Percentiles rank a stretch among this genome's conserved stretches.
phyloP scores from a whole-genome alignment of 2,329 filamentous ascomycete genomes.

The Exophiala lecanii-corni region DNA sequence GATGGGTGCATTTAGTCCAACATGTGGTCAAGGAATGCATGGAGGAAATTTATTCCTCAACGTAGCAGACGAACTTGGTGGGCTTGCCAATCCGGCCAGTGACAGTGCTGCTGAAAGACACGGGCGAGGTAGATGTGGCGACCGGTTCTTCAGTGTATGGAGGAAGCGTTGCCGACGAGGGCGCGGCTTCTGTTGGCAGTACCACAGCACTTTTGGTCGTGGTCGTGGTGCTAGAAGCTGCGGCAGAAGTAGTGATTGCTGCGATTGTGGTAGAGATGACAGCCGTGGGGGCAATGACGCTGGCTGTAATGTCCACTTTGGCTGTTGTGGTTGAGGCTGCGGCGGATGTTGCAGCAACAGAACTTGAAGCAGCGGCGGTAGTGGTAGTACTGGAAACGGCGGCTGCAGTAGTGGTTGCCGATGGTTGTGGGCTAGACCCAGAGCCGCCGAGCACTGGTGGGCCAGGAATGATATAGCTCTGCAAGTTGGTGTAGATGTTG shows the following conservation, averaged over 20 bases:
- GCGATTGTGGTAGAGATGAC: constrained; percentile 20
- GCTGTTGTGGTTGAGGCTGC: neutral
- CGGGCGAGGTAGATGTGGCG: constrained; percentile 7
- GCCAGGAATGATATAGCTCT: constrained; percentile 49
- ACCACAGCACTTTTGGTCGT: constrained; percentile 13
- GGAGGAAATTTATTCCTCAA: constrained; percentile 9
- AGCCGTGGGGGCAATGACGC: constrained; percentile 14
- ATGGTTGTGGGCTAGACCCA: constrained; percentile 7
- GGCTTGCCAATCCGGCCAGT: constrained; percentile 21
- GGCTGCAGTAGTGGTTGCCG: constrained; percentile 4
- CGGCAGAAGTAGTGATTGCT: constrained; percentile 8
- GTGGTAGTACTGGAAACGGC: constrained; percentile 2
- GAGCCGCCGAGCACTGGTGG: constrained; percentile 33
- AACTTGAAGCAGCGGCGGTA: neutral
- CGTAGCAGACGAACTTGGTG: constrained; percentile 20
- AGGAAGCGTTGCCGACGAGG: constrained; percentile 1
- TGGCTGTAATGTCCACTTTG: constrained; percentile 28
- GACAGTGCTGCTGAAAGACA: constrained; percentile 22
- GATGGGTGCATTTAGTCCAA: too few relatives aligned
- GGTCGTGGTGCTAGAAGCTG: constrained; percentile 25
- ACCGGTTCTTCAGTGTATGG: neutral
- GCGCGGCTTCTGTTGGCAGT: neutral
- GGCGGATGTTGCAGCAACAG: neutral
- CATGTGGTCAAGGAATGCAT: too few relatives aligned
- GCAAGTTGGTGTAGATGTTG: constrained; percentile 53